Base-by-base conservation (phyloP, 306 rosid species). In the Dalbergia oliveri region DNA sequence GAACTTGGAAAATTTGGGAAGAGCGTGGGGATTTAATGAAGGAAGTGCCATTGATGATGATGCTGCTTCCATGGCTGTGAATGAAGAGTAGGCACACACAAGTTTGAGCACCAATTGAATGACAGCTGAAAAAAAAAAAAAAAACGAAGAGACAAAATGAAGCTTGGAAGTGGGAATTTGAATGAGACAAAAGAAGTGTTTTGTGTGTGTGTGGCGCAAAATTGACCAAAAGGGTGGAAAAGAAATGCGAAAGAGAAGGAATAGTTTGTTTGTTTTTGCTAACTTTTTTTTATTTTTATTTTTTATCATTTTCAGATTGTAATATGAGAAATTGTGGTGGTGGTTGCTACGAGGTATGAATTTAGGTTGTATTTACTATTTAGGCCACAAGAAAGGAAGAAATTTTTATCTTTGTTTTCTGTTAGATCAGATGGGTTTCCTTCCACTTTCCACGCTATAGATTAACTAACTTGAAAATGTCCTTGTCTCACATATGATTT, bases 11-110 rank as follows among this genome's bases (percentile, higher is more conserved):
- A 80, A 26, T 78, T 81, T 73, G 13, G 91, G 31, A 47, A 81
- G 39, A 21, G 79, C 8, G 68, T 68, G 81, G 43, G 86, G 66
- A 75, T 76, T 83, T 49, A 80, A 63, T 14, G 93, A 64, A 13
- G 90, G 79, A 77, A 88, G 71, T 78, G 84, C 80, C 72, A 84
- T 56, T 73, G 86, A 84, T 49, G 79, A 73, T 53, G 68, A 58
- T 45, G 84, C 56, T 37, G 88, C 72, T 1, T 87, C 92, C 94
- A 89, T 88, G 89, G 83, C 57, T 37, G 77, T 18, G 33, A 68
- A 26, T 26, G 3, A 75, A 75, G 56, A 69, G 35, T 5, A 69
- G 70, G 11, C 1, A 37, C 33, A 59, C 51, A 39, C 44, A 10
- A 49, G 72, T 66, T 66, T 50, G 49, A 73, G 18, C 47, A 63